Conservation (phyloP, 2,329 filamentous ascomycete genomes). For the Eutypella sp. region DNA sequence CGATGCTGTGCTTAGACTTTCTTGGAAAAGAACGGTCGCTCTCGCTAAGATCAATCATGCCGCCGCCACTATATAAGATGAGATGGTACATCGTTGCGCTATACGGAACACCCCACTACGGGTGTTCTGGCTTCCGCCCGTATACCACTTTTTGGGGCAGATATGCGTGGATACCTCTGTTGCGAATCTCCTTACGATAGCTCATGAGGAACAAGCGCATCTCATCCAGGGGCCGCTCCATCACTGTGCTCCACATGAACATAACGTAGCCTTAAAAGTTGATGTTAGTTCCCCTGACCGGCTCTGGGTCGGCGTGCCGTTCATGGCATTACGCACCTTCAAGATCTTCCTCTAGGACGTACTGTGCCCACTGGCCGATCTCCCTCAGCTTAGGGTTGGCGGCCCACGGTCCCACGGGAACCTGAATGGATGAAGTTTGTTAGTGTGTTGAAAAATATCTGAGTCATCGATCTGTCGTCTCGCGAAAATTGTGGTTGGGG, state of each 20-base stretch:
- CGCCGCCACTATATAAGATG: too few species aligned
- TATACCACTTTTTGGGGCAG: conserved; percentile 14
- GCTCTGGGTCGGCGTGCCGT: not conserved
- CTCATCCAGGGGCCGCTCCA: conserved; percentile 12
- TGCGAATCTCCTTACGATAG: conserved; percentile 13
- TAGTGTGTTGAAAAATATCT: not conserved
- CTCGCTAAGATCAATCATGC: too few species aligned
- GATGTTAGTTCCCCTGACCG: too few species aligned
- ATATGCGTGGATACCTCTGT: conserved; percentile 9
- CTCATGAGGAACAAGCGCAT: conserved; percentile 15
- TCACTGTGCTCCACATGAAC: conserved; percentile 16
- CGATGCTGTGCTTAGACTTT: too few species aligned
- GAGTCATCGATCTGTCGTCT: not conserved
- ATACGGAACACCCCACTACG: too few species aligned
- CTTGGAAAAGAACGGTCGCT: too few species aligned
- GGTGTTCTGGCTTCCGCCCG: conserved; percentile 12
- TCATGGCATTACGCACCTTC: conserved; percentile 8
- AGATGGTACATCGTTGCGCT: too few species aligned
- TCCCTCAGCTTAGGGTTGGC: conserved; percentile 1
- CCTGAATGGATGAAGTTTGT: not conserved
- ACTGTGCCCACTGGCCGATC: conserved; percentile 10
- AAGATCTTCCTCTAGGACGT: conserved; percentile 13
- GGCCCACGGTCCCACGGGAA: not conserved
- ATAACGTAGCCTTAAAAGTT: conserved; percentile 11
- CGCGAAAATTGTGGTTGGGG: not conserved